Percentiles rank a stretch among this genome's conserved stretches.
These are phyloP conservation scores for Crithidia brevicula DNA, from an alignment of 208 protist species.

Conservation along the genomic window DNA sequence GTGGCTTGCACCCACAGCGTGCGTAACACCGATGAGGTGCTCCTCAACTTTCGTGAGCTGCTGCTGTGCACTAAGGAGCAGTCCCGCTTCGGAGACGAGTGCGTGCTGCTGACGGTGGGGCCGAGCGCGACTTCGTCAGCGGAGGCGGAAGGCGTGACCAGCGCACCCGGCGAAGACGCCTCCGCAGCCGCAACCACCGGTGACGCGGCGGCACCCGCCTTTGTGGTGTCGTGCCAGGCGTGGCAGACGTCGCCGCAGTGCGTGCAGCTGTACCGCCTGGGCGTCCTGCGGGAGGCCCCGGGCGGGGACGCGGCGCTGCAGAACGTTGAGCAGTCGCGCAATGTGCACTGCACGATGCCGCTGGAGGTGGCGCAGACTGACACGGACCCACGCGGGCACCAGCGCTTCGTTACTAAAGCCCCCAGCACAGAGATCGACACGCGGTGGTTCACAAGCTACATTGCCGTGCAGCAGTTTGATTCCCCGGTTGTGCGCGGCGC, in stretches of 20 bases:
- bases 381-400: slow-evolving; percentile 66
- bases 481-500: slow-evolving; percentile 72
- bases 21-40: slow-evolving; percentile 46
- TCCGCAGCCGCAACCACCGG: background rate
- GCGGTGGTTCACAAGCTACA: slow-evolving; percentile 89
- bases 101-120: slow-evolving; percentile 82
- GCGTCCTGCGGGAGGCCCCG: slow-evolving; percentile 57
- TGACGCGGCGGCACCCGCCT: background rate
- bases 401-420: slow-evolving; percentile 62
- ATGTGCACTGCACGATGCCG: slow-evolving; percentile 58
- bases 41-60: slow-evolving; percentile 61
- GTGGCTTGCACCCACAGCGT: slow-evolving; percentile 79
- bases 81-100: slow-evolving; percentile 86
- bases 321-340: slow-evolving; percentile 35
- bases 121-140: slow-evolving; percentile 36
- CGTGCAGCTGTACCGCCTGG: slow-evolving; percentile 83
- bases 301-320: slow-evolving; percentile 21
- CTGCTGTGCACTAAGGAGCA: slow-evolving; percentile 85
- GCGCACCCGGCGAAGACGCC: slow-evolving; percentile 15
- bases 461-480: slow-evolving; percentile 86
- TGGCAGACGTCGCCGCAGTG: slow-evolving; percentile 91
- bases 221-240: slow-evolving; percentile 67
- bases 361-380: slow-evolving; percentile 84
- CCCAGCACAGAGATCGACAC: slow-evolving; percentile 79
- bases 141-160: slow-evolving; percentile 5